These are phyloP conservation scores for Pestalotiopsis fici DNA, from an alignment of 2,329 filamentous ascomycete species.

Conservation along the genomic window DNA sequence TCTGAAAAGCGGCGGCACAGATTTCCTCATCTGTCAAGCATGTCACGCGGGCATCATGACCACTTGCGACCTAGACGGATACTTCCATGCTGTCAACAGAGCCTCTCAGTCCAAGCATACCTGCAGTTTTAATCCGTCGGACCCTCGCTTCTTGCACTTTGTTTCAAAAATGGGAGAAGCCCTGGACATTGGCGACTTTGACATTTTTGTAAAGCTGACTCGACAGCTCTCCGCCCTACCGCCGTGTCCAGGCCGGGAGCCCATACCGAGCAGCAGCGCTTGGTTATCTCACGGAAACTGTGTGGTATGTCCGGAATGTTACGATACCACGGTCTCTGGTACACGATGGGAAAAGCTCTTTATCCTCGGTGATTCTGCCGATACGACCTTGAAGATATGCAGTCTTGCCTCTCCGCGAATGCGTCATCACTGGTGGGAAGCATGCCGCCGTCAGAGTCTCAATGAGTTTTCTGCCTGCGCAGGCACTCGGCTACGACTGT, in stretches of 20 bases:
- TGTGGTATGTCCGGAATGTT: conserved; percentile 7
- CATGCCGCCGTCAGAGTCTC: neutral
- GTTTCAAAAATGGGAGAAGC: conserved; percentile 5
- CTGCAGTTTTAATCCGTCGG: neutral
- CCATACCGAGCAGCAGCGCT: neutral
- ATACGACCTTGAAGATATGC: neutral
- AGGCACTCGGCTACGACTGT: neutral
- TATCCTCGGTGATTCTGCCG: neutral
- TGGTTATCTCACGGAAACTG: neutral
- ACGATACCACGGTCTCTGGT: neutral
- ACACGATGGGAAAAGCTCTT: neutral
- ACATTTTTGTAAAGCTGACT: neutral
- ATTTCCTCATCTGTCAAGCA: conserved; percentile 6
- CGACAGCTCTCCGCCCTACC: neutral
- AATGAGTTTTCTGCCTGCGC: neutral
- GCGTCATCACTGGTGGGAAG: neutral
- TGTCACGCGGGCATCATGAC: conserved; percentile 8
- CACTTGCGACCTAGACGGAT: neutral
- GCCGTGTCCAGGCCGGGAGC: neutral
- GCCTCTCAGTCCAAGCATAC: neutral
- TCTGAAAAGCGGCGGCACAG: neutral
- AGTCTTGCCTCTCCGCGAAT: conserved; percentile 4
- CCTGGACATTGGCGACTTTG: conserved; percentile 7
- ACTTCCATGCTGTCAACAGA: neutral
- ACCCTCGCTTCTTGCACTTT: neutral